These are phyloP conservation scores for Phytophthora pluvialis DNA, from an alignment of 352 stramenopile species.

Conservation along the genomic window DNA sequence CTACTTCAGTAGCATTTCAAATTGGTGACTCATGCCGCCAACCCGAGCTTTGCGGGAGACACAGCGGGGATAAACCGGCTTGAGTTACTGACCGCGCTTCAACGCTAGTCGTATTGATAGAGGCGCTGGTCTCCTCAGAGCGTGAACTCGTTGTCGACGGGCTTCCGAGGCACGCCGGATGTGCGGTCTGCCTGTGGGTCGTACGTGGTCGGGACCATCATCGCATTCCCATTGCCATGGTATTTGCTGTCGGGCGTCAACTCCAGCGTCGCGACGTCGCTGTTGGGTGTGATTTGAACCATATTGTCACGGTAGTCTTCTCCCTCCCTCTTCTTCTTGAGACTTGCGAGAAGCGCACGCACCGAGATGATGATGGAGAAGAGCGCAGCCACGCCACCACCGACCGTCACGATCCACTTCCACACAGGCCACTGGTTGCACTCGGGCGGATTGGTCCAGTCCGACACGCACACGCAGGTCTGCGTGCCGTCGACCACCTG, in stretches of 20 bases:
- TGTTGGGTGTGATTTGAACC: slow-evolving; percentile 19
- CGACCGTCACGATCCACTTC: slow-evolving; percentile 66
- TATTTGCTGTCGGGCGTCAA: slow-evolving; percentile 32
- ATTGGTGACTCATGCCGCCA: too few species aligned
- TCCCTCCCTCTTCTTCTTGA: slow-evolving; percentile 35
- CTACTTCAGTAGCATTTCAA: slow-evolving; percentile 9
- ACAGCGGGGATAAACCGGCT: neutral
- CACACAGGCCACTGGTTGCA: slow-evolving; percentile 60
- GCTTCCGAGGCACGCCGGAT: slow-evolving; percentile 21
- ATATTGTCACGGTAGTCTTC: slow-evolving; percentile 15
- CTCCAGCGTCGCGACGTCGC: slow-evolving; percentile 37
- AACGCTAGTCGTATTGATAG: slow-evolving; percentile 16
- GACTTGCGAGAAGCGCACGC: slow-evolving; percentile 44
- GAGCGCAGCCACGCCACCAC: slow-evolving; percentile 59
- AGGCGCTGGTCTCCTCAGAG: slow-evolving; percentile 18
- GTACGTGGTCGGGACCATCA: slow-evolving; percentile 28
- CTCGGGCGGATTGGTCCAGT: slow-evolving; percentile 61
- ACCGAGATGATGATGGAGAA: slow-evolving; percentile 67
- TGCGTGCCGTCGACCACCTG: slow-evolving; percentile 40
- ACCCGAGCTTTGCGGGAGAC: neutral
- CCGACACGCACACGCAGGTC: slow-evolving; percentile 64
- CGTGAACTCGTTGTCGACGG: slow-evolving; percentile 39
- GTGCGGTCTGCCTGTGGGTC: slow-evolving; percentile 26
- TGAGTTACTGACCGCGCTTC: slow-evolving; percentile 2
- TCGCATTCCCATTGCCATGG: slow-evolving; percentile 14